Evolutionary conservation across 176 grass and related monocot genomes (phyloP).

Genomic region (Coix lacrymajobi): DNA sequence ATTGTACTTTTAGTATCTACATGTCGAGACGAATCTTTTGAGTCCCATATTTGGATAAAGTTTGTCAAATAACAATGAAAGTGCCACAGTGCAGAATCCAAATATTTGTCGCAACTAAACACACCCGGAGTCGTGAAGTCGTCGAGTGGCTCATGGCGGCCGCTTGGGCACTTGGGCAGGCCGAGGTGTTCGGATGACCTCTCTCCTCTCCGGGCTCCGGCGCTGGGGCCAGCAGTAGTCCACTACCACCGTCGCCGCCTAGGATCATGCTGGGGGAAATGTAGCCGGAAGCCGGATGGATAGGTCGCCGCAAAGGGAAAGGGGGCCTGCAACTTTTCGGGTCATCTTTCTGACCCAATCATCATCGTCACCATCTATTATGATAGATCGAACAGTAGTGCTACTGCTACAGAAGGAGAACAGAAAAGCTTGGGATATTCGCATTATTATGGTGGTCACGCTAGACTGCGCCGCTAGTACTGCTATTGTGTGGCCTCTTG

Average conservation of each 20-base stretch:
- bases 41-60: too few relatives aligned
- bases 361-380: slow-evolving; percentile 9
- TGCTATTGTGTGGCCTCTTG: not conserved
- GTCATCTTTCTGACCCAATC: slow-evolving; percentile 8
- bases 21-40: too few relatives aligned
- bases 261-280: too few relatives aligned
- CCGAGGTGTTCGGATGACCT: slow-evolving; percentile 20
- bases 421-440: not conserved
- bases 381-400: not conserved
- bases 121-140: too few relatives aligned
- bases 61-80: too few relatives aligned
- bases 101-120: too few relatives aligned
- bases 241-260: not conserved
- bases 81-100: too few relatives aligned
- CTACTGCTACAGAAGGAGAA: not conserved
- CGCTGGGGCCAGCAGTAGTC: not conserved
- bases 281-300: not conserved
- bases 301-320: not conserved
- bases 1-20: too few relatives aligned
- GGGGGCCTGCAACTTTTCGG: not conserved
- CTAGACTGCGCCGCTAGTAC: not conserved
- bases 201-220: not conserved
- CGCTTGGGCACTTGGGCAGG: too few relatives aligned
- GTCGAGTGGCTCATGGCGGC: not conserved
- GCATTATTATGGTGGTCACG: not conserved